Conservation (phyloP, 192 early-diverging fungal genomes). For the Tieghemiomyces parasiticus region DNA sequence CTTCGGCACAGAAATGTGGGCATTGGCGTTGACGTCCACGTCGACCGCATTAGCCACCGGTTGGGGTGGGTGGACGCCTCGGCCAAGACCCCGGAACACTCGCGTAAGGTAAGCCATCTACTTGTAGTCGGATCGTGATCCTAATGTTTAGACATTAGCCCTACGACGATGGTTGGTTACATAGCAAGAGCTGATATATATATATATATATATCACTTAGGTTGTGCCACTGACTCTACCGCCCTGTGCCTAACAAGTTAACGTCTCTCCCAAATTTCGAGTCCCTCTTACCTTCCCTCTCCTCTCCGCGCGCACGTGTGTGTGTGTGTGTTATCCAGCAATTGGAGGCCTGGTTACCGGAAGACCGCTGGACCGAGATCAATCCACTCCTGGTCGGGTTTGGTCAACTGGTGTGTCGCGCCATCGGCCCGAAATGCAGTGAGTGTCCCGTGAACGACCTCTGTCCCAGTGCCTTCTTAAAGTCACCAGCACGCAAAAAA, state of each 20-base stretch:
- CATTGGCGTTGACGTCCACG: slow-evolving; percentile 94
- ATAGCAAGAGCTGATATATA: too few species aligned
- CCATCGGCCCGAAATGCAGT: slow-evolving; percentile 54
- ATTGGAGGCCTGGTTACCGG: slow-evolving; percentile 69
- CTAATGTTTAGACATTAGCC: too few species aligned
- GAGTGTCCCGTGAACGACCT: slow-evolving; percentile 61
- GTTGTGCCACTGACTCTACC: too few species aligned
- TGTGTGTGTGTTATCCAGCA: too few species aligned
- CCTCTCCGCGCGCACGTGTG: too few species aligned
- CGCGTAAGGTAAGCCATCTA: slow-evolving; percentile 33
- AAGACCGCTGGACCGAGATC: slow-evolving; percentile 70
- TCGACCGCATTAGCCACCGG: slow-evolving; percentile 77
- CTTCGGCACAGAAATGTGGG: slow-evolving; percentile 42
- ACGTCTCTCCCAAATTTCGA: too few species aligned
- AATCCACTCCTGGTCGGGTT: slow-evolving; percentile 85
- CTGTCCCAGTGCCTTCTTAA: slow-evolving; percentile 36
- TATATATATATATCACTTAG: too few species aligned
- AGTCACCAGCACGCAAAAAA: not conserved
- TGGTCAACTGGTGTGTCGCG: slow-evolving; percentile 71
- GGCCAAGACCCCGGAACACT: slow-evolving; percentile 64
- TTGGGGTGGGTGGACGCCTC: slow-evolving; percentile 74
- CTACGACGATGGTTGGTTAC: too few species aligned
- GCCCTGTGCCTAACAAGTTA: too few species aligned
- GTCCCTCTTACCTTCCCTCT: too few species aligned
- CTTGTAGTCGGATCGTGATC: not conserved